Conservation (phyloP, 2,329 filamentous ascomycete genomes). For the Myriosclerotinia curreyana region DNA sequence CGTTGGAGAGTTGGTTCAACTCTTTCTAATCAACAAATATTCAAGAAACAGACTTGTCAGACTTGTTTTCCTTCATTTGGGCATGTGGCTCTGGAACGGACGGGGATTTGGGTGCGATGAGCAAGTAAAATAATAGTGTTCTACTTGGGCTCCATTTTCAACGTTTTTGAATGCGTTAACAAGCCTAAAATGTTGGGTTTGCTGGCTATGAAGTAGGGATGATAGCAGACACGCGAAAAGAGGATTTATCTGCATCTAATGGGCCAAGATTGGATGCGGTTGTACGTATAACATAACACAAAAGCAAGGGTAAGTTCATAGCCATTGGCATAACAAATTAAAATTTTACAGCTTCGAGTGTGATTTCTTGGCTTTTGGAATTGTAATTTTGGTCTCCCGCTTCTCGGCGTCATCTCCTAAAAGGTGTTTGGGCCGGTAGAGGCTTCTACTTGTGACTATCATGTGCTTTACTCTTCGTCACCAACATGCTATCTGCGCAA, state of each 20-base stretch:
- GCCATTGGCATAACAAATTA: background rate
- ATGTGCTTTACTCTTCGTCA: background rate
- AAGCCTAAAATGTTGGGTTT: background rate
- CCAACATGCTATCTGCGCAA: background rate
- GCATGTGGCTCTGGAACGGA: background rate
- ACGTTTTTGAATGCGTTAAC: background rate
- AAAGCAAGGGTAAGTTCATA: background rate
- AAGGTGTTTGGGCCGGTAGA: background rate
- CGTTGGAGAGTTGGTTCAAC: slow-evolving; percentile 8
- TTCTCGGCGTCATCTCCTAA: background rate
- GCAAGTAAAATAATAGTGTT: background rate
- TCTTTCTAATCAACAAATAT: slow-evolving; percentile 12
- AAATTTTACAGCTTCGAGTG: slow-evolving; percentile 2
- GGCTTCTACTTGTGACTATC: background rate
- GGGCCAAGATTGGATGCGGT: background rate
- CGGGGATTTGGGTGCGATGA: background rate
- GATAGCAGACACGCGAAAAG: background rate
- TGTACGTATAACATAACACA: background rate
- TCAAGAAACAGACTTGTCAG: slow-evolving; percentile 17
- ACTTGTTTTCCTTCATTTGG: background rate
- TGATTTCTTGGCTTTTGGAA: background rate
- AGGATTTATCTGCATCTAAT: background rate
- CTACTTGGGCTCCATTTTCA: background rate
- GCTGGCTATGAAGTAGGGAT: background rate
- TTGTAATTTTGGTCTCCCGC: background rate